These are phyloP conservation scores for Saccharomyces kudriavzevii DNA, from an alignment of 805 yeast species.

Conservation along the genomic window DNA sequence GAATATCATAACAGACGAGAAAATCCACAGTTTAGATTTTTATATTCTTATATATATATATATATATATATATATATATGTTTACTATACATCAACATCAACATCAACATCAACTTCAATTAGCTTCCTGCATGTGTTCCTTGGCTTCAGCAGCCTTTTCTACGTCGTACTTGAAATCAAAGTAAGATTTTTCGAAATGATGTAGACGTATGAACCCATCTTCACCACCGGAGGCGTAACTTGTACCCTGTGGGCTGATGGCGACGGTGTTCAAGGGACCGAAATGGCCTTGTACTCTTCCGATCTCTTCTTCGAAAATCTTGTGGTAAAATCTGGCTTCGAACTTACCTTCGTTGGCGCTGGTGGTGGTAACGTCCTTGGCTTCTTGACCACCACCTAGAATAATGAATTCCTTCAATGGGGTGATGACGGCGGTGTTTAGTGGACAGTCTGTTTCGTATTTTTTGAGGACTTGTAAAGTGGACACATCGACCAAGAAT, in stretches of 20 bases:
- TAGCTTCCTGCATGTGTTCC: slow-evolving; percentile 25
- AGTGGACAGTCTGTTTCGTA: slow-evolving; percentile 86
- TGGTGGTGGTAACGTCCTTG: slow-evolving; percentile 94
- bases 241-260: slow-evolving; percentile 86
- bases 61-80: slow-evolving; percentile 1
- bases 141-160: slow-evolving; percentile 64
- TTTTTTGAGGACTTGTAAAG: slow-evolving; percentile 60
- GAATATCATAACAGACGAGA: background rate
- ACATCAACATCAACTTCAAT: background rate
- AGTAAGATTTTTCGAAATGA: slow-evolving; percentile 85
- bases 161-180: slow-evolving; percentile 86
- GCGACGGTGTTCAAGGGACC: slow-evolving; percentile 96
- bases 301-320: slow-evolving; percentile 90
- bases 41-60: slow-evolving; percentile 3
- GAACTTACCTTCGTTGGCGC: slow-evolving; percentile 87
- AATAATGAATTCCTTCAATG: slow-evolving; percentile 82
- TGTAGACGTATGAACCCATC: slow-evolving; percentile 96
- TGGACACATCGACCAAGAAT: slow-evolving; percentile 66
- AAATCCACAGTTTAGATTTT: background rate
- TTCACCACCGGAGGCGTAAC: slow-evolving; percentile 96
- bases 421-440: slow-evolving; percentile 92
- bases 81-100: slow-evolving; percentile 1
- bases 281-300: slow-evolving; percentile 96
- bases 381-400: slow-evolving; percentile 99
- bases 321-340: slow-evolving; percentile 95